Evolutionary conservation across 2,329 filamentous ascomycete genomes (phyloP).

Genomic region (Stagonosporopsis rhizophila): DNA sequence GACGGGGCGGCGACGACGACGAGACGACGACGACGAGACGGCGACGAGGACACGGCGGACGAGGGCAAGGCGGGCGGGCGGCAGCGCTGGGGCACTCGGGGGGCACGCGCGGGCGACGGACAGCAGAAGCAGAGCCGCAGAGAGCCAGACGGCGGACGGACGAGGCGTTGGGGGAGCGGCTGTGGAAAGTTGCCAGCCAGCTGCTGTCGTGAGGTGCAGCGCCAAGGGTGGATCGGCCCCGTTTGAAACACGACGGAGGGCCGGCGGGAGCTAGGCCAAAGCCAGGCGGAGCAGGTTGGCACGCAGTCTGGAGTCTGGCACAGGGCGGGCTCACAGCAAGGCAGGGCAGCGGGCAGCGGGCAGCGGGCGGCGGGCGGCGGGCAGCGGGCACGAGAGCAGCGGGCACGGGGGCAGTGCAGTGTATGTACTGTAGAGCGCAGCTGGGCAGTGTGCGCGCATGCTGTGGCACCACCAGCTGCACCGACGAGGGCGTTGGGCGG

Average conservation of each 20-base stretch:
- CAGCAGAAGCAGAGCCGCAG: constrained; percentile 15
- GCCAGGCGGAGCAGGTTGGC: no score
- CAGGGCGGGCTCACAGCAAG: no score
- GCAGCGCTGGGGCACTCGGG: constrained; percentile 27
- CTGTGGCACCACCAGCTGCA: constrained; percentile 2
- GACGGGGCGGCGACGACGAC: background rate
- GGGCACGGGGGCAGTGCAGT: background rate
- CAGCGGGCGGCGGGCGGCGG: no score
- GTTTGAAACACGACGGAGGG: constrained; percentile 24
- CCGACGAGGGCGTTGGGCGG: no score
- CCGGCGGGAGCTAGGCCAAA: constrained; percentile 28
- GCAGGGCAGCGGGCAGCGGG: no score
- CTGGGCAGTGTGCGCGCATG: background rate
- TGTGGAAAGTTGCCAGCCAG: constrained; percentile 29
- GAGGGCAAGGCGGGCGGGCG: constrained; percentile 7
- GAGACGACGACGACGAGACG: background rate
- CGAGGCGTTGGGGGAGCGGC: constrained; percentile 19
- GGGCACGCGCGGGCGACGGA: constrained; percentile 17
- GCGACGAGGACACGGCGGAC: background rate
- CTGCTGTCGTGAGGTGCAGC: constrained; percentile 23
- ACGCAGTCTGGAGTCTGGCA: no score
- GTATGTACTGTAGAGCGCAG: no score
- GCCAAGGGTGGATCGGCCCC: constrained; percentile 32
- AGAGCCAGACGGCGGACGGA: constrained; percentile 31
- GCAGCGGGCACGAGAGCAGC: background rate